These are phyloP conservation scores for Endotrypanum monterogeii DNA, from an alignment of 208 protist species.

Conservation along the genomic window DNA sequence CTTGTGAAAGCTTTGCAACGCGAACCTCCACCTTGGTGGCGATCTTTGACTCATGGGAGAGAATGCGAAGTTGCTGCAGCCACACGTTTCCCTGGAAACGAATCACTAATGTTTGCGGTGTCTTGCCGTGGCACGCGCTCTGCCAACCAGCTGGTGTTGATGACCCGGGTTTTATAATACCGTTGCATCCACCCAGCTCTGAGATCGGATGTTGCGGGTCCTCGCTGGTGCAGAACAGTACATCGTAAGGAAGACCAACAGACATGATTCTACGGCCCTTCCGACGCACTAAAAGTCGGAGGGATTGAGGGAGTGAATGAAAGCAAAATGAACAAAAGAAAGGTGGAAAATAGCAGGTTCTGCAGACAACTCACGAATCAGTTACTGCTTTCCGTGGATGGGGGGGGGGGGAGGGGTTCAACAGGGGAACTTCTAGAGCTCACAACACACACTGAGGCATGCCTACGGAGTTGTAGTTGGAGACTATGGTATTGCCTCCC, in stretches of 20 bases:
- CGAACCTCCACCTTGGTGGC: slow-evolving; percentile 85
- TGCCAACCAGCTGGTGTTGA: slow-evolving; percentile 64
- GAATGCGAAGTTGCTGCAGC: slow-evolving; percentile 81
- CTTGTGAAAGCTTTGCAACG: slow-evolving; percentile 52
- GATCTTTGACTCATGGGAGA: slow-evolving; percentile 89
- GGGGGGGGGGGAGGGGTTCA: not conserved
- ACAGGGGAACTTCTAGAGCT: not conserved
- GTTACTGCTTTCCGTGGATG: not conserved
- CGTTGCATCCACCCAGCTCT: slow-evolving; percentile 39
- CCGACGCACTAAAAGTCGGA: not conserved
- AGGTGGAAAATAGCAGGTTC: not conserved
- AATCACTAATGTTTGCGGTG: slow-evolving; percentile 82
- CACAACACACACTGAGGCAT: not conserved
- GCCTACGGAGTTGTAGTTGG: not conserved
- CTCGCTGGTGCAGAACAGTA: slow-evolving; percentile 84
- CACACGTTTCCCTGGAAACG: slow-evolving; percentile 86
- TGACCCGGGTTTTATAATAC: slow-evolving; percentile 17
- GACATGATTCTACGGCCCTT: slow-evolving; percentile 12
- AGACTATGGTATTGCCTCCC: not conserved
- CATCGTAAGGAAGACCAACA: slow-evolving; percentile 65
- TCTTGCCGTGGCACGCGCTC: slow-evolving; percentile 61
- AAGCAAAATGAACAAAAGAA: not conserved
- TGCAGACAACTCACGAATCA: no score
- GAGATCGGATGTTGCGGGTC: slow-evolving; percentile 65
- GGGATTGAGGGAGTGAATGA: not conserved